These are phyloP conservation scores for Cryptosporidium meleagridis DNA, from an alignment of 169 alveolate species.

Conservation along the genomic window DNA sequence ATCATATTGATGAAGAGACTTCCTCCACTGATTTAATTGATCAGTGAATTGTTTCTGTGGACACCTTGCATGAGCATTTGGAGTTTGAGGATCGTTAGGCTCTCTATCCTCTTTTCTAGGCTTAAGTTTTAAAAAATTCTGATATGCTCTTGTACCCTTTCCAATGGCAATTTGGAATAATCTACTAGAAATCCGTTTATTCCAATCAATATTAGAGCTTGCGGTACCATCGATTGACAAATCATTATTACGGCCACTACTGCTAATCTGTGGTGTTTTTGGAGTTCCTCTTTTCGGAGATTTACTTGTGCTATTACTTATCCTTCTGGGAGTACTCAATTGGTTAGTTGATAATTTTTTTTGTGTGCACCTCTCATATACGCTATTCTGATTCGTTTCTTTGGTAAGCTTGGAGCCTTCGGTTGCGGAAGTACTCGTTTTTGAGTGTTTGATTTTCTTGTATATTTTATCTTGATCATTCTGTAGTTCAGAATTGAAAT, in stretches of 20 bases:
- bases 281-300: constrained; percentile 1
- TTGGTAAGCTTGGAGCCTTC: not conserved
- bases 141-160: constrained; percentile 72
- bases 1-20: constrained; percentile 65
- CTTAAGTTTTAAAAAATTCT: constrained; percentile 51
- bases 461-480: not conserved
- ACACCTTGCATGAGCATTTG: constrained; percentile 68
- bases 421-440: not conserved
- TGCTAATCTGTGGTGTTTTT: constrained; percentile 14
- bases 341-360: not conserved
- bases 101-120: constrained; percentile 64
- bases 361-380: not conserved
- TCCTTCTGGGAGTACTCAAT: constrained; percentile 23
- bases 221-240: not conserved
- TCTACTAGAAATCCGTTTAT: constrained; percentile 66
- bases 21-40: constrained; percentile 62
- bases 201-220: constrained; percentile 48
- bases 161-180: constrained; percentile 71
- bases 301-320: not conserved
- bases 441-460: constrained; percentile 36
- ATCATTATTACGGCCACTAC: not conserved
- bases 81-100: constrained; percentile 63
- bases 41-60: constrained; percentile 71
- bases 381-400: not conserved
- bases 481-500: not conserved